phyloP scores from a whole-genome alignment of 176 grass and related monocot genomes.

The Raddia distichophylla region DNA sequence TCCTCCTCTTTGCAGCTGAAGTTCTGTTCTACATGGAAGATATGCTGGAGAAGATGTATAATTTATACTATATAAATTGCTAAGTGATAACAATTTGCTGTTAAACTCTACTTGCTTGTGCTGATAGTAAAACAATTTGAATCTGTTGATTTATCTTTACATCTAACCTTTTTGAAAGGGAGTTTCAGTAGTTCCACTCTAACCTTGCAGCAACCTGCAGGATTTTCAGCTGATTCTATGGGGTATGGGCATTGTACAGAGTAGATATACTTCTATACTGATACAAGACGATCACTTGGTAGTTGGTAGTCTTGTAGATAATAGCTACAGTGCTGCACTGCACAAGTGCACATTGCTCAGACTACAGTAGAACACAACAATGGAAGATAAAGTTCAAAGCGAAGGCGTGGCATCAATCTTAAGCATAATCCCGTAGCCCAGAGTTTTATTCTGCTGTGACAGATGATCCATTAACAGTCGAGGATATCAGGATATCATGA shows the following conservation, averaged over 20 bases:
- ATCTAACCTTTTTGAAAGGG: too few relatives aligned
- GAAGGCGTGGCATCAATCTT: background rate
- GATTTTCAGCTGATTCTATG: too few relatives aligned
- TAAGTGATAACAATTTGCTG: too few relatives aligned
- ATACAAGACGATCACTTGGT: background rate
- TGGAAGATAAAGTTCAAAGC: background rate
- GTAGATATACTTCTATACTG: background rate
- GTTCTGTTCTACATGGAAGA: background rate
- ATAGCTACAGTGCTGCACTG: too few relatives aligned
- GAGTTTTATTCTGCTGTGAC: background rate
- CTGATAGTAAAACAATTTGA: too few relatives aligned
- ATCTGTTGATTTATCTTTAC: too few relatives aligned
- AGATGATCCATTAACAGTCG: background rate
- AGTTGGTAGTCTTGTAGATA: background rate
- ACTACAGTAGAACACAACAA: background rate
- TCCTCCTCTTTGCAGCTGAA: background rate
- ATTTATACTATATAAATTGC: too few relatives aligned
- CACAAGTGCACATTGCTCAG: background rate
- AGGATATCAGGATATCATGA: background rate
- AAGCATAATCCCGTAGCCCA: background rate
- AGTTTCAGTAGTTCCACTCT: too few relatives aligned
- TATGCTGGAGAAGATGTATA: background rate
- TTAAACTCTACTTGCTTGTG: too few relatives aligned
- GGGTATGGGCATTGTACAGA: too few relatives aligned
- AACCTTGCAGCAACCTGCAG: too few relatives aligned